Conservation (phyloP, 177 flowering plant species). For the Telopea speciosissima region DNA sequence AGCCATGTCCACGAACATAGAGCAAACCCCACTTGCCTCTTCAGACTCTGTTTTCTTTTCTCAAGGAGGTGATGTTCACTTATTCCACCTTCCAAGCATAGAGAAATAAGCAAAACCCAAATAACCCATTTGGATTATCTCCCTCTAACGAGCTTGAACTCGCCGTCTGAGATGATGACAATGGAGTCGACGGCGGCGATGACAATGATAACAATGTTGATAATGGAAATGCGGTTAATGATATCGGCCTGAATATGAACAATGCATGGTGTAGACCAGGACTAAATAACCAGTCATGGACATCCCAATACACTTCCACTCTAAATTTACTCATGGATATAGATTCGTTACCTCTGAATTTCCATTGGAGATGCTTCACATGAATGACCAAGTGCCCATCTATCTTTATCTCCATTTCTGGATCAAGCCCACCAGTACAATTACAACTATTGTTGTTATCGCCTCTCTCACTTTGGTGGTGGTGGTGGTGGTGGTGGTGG, state of each 20-base stretch:
- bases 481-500: slow-evolving; percentile 2
- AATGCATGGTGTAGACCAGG: slow-evolving; percentile 76
- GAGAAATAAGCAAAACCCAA: slow-evolving; percentile 72
- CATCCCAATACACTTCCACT: slow-evolving; percentile 88
- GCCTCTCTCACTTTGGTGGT: too few relatives aligned
- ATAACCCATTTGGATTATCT: slow-evolving; percentile 31
- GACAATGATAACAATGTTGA: slow-evolving; percentile 23
- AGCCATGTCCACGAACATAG: slow-evolving; percentile 11
- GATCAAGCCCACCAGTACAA: slow-evolving; percentile 33
- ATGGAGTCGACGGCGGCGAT: slow-evolving; percentile 24
- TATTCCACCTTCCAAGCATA: slow-evolving; percentile 88
- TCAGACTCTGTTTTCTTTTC: slow-evolving; percentile 6
- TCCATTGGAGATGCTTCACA: slow-evolving; percentile 84
- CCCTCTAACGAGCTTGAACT: slow-evolving; percentile 42
- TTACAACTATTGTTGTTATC: too few relatives aligned
- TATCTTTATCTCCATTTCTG: slow-evolving; percentile 75
- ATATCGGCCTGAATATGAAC: slow-evolving; percentile 67
- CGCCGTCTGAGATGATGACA: slow-evolving; percentile 31
- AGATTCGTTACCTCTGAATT: slow-evolving; percentile 78
- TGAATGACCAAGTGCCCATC: slow-evolving; percentile 66
- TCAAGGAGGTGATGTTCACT: neutral
- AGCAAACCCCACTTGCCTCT: neutral
- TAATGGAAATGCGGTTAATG: slow-evolving; percentile 23
- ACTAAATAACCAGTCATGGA: slow-evolving; percentile 86
- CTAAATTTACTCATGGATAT: slow-evolving; percentile 45